Conservation (phyloP, 2,329 filamentous ascomycete genomes). For the Verticillium zaregamsianum region DNA sequence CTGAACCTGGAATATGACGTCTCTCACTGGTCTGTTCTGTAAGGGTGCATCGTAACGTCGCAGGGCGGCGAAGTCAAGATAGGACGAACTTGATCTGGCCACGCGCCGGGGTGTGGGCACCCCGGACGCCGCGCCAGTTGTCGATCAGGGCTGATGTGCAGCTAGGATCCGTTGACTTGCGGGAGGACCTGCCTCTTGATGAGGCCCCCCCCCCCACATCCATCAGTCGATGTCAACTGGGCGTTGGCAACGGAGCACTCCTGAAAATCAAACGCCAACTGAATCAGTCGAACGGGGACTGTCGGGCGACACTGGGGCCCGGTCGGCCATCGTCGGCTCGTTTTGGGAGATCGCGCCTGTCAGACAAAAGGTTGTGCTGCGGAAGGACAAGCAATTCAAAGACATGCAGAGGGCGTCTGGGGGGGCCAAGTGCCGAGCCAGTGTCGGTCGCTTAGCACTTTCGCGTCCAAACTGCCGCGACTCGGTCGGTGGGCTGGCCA, state of each 20-base stretch:
- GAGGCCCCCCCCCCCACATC: not conserved
- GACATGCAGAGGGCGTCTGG: not conserved
- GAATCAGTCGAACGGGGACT: not conserved
- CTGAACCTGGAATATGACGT: not conserved
- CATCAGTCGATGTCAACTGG: not conserved
- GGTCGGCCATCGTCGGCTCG: not conserved
- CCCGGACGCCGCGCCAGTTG: conserved; percentile 3
- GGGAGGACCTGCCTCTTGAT: not conserved
- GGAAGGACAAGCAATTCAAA: not conserved
- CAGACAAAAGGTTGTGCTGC: not conserved
- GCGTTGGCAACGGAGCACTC: not conserved
- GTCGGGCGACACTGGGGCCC: not conserved
- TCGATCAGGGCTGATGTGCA: conserved; percentile 11
- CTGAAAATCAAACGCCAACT: not conserved
- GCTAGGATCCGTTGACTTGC: conserved; percentile 1
- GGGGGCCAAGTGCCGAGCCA: not conserved
- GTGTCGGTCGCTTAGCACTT: not conserved
- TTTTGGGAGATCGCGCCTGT: not conserved
- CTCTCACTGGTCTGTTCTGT: not conserved
- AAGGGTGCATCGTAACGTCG: conserved; percentile 1
- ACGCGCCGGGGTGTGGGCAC: not conserved
- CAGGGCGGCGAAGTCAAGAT: not conserved
- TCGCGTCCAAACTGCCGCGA: not conserved
- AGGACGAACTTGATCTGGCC: conserved; percentile 10
- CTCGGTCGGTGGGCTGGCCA: not conserved